phyloP scores from a whole-genome alignment of 1,139 yeast genomes.

The Sugiyamaella paludigena region DNA sequence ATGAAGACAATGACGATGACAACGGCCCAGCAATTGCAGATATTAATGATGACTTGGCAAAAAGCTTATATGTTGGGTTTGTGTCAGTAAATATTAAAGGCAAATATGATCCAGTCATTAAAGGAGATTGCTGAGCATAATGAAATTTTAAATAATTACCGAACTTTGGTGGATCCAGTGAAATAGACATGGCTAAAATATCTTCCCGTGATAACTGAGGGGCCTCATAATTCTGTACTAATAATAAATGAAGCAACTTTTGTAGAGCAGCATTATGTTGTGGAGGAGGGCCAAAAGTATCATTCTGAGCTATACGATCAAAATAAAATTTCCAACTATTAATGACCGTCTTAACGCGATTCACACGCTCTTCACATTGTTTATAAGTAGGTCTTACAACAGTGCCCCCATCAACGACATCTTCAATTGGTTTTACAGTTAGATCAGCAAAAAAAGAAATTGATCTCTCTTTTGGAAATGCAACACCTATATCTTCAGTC shows the following conservation, averaged over 20 bases:
- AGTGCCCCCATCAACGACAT: conserved; percentile 28
- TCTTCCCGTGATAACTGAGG: conserved; percentile 25
- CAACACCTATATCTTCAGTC: conserved; percentile 81
- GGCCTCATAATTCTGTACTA: conserved; percentile 34
- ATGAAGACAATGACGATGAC: neutral
- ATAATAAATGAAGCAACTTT: conserved; percentile 39
- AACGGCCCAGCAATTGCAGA: conserved; percentile 22
- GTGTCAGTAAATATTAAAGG: conserved; percentile 60
- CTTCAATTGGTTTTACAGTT: conserved; percentile 39
- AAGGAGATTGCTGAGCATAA: conserved; percentile 46
- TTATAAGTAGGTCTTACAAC: conserved; percentile 42
- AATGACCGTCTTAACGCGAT: conserved; percentile 69
- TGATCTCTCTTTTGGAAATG: conserved; percentile 72
- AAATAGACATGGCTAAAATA: conserved; percentile 44
- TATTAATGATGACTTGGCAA: conserved; percentile 50
- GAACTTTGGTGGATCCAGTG: conserved; percentile 45
- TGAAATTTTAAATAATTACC: conserved; percentile 46
- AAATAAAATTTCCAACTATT: conserved; percentile 78
- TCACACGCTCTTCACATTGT: conserved; percentile 64
- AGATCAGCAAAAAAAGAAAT: conserved; percentile 92
- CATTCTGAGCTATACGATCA: conserved; percentile 42
- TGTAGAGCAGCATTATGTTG: conserved; percentile 35
- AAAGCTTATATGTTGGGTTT: conserved; percentile 52
- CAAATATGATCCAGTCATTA: conserved; percentile 56
- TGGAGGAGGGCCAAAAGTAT: conserved; percentile 32